A percentile compares a stretch with the other conserved stretches of the same genome.
Conservation (phyloP, 352 stramenopile genomes). For the Phytophthora megakarya region DNA sequence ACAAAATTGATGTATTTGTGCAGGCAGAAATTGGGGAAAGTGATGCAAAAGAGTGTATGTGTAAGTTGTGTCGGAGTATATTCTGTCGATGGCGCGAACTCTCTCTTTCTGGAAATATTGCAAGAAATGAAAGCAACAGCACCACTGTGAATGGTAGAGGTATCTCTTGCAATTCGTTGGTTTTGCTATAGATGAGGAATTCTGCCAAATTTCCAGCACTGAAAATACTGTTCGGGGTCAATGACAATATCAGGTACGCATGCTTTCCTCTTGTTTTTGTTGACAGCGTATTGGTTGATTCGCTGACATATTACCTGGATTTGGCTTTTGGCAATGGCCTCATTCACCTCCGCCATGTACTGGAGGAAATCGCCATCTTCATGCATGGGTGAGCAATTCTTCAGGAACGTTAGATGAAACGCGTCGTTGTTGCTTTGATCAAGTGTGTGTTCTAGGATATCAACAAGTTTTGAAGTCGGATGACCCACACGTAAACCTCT, state of each 20-base stretch:
- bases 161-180: no score
- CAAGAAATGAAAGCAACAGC: constrained; percentile 2
- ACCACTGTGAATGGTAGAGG: background rate
- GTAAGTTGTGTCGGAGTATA: constrained; percentile 95
- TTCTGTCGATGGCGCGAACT: constrained; percentile 94
- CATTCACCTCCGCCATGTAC: constrained; percentile 47
- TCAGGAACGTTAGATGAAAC: constrained; percentile 23
- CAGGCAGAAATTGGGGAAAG: constrained; percentile 91
- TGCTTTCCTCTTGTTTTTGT: constrained; percentile 40
- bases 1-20: background rate
- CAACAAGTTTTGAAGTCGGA: constrained; percentile 28
- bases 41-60: constrained; percentile 93
- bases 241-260: constrained; percentile 14
- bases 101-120: constrained; percentile 71
- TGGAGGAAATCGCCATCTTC: constrained; percentile 45
- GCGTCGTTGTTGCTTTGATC: constrained; percentile 10
- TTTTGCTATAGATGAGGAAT: constrained; percentile 19
- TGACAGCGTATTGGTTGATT: constrained; percentile 42
- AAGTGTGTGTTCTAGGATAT: constrained; percentile 35
- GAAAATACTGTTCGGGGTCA: constrained; percentile 43
- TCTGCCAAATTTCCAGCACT: constrained; percentile 43
- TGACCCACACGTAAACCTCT: constrained; percentile 28
- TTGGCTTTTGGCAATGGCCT: constrained; percentile 42
- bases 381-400: constrained; percentile 12
- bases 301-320: constrained; percentile 42